These are phyloP conservation scores for Arabidopsis lyrata DNA, from an alignment of 441 rosid species.

Conservation along the genomic window DNA sequence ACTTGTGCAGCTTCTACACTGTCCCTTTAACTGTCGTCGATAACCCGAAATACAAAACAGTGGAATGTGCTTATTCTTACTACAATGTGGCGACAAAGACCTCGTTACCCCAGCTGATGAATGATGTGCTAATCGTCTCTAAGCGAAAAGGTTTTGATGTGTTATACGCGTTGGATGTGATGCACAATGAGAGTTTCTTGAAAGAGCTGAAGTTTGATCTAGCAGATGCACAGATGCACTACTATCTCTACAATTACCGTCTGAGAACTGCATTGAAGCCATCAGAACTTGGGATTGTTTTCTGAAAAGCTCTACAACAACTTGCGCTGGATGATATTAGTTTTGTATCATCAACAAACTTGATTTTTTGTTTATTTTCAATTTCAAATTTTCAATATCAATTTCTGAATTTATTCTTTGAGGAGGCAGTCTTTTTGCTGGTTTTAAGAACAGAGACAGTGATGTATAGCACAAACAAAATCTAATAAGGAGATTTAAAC, in stretches of 20 bases:
- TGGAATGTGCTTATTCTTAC: background rate
- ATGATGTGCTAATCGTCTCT: background rate
- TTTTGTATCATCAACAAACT: no score
- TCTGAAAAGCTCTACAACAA: constrained; percentile 27
- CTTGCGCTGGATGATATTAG: no score
- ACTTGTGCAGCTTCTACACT: background rate
- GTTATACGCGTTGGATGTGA: constrained; percentile 57
- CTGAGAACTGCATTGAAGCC: constrained; percentile 57
- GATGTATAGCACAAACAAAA: no score
- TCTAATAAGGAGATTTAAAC: no score
- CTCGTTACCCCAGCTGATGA: background rate
- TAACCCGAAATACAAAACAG: background rate
- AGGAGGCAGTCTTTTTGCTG: no score
- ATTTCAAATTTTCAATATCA: no score
- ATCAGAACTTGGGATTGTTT: constrained; percentile 82
- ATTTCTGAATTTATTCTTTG: no score
- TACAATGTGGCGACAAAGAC: background rate
- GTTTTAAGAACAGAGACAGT: no score
- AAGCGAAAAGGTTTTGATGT: background rate
- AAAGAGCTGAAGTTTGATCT: constrained; percentile 88
- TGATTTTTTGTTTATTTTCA: no score
- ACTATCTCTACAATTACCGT: constrained; percentile 83
- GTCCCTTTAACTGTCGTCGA: background rate
- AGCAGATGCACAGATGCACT: constrained; percentile 85
- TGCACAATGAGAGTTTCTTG: constrained; percentile 82